Evolutionary conservation across 768 basidiomycete genomes (phyloP).

Genomic region (Russula dissimulans): DNA sequence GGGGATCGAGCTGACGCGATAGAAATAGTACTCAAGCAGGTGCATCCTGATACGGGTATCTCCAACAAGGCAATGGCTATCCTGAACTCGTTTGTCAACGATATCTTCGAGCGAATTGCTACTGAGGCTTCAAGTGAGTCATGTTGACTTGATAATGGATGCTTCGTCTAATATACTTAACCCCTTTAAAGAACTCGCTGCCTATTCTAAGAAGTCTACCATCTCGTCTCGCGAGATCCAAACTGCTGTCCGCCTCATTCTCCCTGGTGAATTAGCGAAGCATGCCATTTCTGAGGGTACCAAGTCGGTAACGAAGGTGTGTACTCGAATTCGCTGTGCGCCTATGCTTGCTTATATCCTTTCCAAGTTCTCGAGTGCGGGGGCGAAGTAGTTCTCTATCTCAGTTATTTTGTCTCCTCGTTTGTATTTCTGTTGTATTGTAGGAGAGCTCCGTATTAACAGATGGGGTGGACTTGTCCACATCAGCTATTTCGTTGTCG

Average conservation of each 20-base stretch:
- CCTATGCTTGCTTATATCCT: not conserved
- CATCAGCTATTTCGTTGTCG: not conserved
- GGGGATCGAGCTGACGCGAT: not conserved
- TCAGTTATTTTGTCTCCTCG: not conserved
- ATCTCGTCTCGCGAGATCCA: constrained; percentile 99
- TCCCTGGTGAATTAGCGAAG: constrained; percentile 96
- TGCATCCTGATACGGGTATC: constrained; percentile 98
- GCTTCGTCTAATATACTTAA: not conserved
- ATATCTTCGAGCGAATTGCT: constrained; percentile 89
- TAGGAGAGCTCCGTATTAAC: constrained; percentile 18
- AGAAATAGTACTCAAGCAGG: constrained; percentile 79
- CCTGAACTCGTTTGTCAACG: constrained; percentile 87
- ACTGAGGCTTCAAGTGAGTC: constrained; percentile 76
- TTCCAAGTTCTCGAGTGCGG: constrained; percentile 24
- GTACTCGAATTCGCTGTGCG: not conserved
- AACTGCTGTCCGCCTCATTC: constrained; percentile 89
- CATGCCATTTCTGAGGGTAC: constrained; percentile 97
- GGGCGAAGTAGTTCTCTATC: constrained; percentile 22
- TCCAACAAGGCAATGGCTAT: constrained; percentile 96
- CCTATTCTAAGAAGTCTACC: constrained; percentile 98
- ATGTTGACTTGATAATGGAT: not conserved
- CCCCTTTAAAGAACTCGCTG: constrained; percentile 64
- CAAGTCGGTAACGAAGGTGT: constrained; percentile 58
- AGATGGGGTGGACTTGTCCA: not conserved
- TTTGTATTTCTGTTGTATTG: constrained; percentile 21